Percentiles rank a stretch among this genome's conserved stretches.
These are phyloP conservation scores for Wickerhamomyces kurtzmanii DNA, from an alignment of 805 yeast genomes.

Conservation along the genomic window DNA sequence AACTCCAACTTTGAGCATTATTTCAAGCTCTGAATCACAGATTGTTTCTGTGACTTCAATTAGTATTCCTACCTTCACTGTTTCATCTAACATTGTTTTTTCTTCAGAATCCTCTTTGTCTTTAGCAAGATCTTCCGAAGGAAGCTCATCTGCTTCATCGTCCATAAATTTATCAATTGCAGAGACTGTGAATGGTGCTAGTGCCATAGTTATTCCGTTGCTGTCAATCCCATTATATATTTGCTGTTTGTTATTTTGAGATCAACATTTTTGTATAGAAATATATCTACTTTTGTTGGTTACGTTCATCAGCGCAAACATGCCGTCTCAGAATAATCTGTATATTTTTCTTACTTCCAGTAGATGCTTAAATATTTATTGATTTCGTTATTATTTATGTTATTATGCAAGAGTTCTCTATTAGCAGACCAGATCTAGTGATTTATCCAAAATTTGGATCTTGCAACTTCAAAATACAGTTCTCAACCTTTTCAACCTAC, in stretches of 20 bases:
- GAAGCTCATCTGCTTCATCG: neutral
- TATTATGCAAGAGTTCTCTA: no score
- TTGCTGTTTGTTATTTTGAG: constrained; percentile 5
- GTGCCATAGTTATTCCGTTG: constrained; percentile 5
- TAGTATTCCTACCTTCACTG: constrained; percentile 1
- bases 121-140: constrained; percentile 1
- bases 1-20: constrained; percentile 5
- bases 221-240: constrained; percentile 6
- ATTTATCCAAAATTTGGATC: no score
- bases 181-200: constrained; percentile 1
- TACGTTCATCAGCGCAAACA: no score
- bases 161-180: constrained; percentile 1
- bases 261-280: constrained; percentile 2
- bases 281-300: no score
- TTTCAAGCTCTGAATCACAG: constrained; percentile 2
- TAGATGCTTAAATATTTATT: no score
- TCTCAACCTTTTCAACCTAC: constrained; percentile 9
- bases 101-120: neutral
- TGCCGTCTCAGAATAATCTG: no score
- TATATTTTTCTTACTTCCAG: no score
- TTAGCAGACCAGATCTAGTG: no score
- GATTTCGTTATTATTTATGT: no score
- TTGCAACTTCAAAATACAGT: no score
- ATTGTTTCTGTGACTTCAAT: constrained; percentile 1
- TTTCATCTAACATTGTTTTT: constrained; percentile 2